Conservation (phyloP, 352 stramenopile species). For the Phytophthora syringae region DNA sequence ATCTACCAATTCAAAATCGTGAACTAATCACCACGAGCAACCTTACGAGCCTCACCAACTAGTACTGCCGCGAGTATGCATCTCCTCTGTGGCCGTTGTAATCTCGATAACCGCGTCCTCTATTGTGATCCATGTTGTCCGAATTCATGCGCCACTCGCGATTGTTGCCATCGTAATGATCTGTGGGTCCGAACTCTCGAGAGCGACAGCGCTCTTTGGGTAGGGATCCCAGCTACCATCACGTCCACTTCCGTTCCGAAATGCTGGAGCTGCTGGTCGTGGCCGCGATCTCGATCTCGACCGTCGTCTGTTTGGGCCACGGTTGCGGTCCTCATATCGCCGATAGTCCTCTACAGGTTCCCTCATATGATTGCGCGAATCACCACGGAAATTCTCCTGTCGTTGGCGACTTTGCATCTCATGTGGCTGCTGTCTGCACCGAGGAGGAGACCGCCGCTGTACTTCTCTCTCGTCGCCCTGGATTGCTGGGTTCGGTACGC, state of each 20-base stretch:
- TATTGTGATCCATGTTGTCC: constrained; percentile 8
- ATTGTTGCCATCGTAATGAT: constrained; percentile 8
- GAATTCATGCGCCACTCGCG: constrained; percentile 14
- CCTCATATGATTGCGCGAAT: constrained; percentile 4
- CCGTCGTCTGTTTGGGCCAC: constrained; percentile 5
- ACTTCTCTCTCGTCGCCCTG: not conserved
- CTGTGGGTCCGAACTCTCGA: constrained; percentile 5
- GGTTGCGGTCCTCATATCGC: not conserved
- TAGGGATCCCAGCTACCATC: constrained; percentile 13
- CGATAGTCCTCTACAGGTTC: not conserved
- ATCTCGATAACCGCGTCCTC: constrained; percentile 11
- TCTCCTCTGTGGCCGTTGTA: constrained; percentile 7
- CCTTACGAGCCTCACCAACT: not conserved
- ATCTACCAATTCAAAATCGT: not conserved
- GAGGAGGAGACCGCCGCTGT: constrained; percentile 2
- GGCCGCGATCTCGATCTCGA: constrained; percentile 25
- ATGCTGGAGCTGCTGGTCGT: not conserved
- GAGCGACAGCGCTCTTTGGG: constrained; percentile 7
- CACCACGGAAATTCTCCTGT: constrained; percentile 6
- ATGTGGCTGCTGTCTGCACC: constrained; percentile 7
- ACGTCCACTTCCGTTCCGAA: not conserved
- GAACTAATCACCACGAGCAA: not conserved
- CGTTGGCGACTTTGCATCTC: constrained; percentile 4
- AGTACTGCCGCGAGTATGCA: constrained; percentile 15
- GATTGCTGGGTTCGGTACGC: not conserved